phyloP scores from a whole-genome alignment of 2,329 filamentous ascomycete species.

The Trichoderma arundinaceum region DNA sequence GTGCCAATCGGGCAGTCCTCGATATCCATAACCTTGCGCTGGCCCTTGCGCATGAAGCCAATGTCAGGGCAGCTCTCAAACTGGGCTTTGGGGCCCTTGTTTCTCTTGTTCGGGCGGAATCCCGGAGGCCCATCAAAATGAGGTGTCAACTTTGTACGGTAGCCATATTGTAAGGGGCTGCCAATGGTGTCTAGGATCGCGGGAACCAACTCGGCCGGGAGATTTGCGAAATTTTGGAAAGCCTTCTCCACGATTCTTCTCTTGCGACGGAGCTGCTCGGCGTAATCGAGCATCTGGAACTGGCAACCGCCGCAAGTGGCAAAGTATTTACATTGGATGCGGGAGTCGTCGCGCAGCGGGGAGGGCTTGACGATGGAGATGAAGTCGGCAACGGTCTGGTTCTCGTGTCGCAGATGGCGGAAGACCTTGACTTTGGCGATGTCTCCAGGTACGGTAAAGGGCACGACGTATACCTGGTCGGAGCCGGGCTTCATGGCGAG shows the following conservation, averaged over 20 bases:
- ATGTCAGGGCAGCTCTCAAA: constrained; percentile 76
- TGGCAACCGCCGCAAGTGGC: constrained; percentile 88
- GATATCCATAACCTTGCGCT: constrained; percentile 82
- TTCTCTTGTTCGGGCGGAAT: constrained; percentile 54
- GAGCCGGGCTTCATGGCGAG: constrained; percentile 73
- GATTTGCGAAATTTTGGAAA: constrained; percentile 86
- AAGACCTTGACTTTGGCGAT: constrained; percentile 77
- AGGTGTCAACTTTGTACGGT: constrained; percentile 95
- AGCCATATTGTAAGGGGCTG: constrained; percentile 88
- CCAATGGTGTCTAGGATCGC: constrained; percentile 82
- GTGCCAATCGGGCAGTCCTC: constrained; percentile 98
- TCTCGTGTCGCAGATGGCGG: constrained; percentile 67
- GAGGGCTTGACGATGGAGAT: constrained; percentile 77
- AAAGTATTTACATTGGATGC: constrained; percentile 87
- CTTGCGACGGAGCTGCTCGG: constrained; percentile 85
- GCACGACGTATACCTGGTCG: constrained; percentile 77
- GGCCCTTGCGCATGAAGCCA: constrained; percentile 90
- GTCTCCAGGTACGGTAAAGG: constrained; percentile 88
- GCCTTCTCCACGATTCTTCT: constrained; percentile 86
- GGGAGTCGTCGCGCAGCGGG: constrained; percentile 74
- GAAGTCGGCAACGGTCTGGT: constrained; percentile 82
- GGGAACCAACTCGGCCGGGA: constrained; percentile 77
- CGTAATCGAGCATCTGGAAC: constrained; percentile 94
- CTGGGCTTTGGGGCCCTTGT: constrained; percentile 52
- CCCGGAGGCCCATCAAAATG: constrained; percentile 84